These are phyloP conservation scores for Carex pumila DNA, from an alignment of 176 grass and related monocot species.

Conservation along the genomic window DNA sequence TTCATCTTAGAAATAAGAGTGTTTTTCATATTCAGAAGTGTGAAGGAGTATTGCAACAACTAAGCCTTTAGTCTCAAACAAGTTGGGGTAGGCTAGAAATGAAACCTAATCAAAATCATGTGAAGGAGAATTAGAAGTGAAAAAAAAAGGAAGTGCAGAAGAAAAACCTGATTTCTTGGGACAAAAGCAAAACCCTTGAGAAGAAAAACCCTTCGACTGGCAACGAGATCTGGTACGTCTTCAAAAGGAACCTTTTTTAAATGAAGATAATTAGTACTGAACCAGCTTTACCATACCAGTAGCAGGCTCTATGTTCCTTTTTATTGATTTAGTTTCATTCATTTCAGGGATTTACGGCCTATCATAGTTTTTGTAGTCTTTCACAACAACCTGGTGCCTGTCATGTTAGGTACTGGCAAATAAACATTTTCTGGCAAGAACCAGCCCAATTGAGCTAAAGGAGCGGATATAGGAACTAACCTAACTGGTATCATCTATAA, in stretches of 20 bases:
- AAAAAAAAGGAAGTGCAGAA: conserved; percentile 3
- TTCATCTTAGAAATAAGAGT: conserved; percentile 14
- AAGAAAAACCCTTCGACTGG: conserved; percentile 60
- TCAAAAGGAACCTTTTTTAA: conserved; percentile 81
- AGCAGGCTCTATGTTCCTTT: not conserved
- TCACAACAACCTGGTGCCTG: not conserved
- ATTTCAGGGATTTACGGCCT: not conserved
- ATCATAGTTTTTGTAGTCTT: not conserved
- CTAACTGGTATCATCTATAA: not conserved
- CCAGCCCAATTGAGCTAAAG: not conserved
- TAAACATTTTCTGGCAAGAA: not conserved
- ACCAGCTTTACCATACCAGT: not conserved
- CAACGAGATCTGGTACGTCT: conserved; percentile 90
- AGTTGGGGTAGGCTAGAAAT: too few relatives aligned
- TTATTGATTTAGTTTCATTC: not conserved
- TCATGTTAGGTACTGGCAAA: not conserved
- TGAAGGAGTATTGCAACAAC: too few relatives aligned
- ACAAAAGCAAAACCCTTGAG: conserved; percentile 95
- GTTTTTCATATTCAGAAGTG: conserved; percentile 2
- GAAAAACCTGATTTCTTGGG: conserved; percentile 77
- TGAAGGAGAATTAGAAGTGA: not conserved
- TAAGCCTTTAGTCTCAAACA: too few relatives aligned
- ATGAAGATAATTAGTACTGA: conserved; percentile 1
- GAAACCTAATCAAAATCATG: not conserved
- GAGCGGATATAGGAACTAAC: not conserved